Conservation (phyloP, 306 rosid genomes). For the Echinosophora koreensis region DNA sequence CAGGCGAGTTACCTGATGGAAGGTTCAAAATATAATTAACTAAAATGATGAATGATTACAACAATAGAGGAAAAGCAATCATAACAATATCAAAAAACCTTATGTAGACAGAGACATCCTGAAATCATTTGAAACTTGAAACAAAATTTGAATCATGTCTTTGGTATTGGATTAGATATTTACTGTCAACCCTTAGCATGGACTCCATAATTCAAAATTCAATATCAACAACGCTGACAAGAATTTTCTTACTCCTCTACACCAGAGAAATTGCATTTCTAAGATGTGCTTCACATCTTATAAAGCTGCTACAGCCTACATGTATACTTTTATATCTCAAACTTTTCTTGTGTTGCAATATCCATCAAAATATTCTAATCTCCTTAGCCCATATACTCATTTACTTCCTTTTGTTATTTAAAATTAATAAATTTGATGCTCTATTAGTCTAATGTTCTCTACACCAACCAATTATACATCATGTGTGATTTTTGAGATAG, state of each 20-base stretch:
- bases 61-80: slow-evolving; percentile 6
- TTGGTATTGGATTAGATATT: neutral
- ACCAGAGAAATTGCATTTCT: slow-evolving; percentile 20
- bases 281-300: slow-evolving; percentile 1
- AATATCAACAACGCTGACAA: slow-evolving; percentile 6
- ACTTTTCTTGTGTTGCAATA: neutral
- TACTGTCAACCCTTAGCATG: slow-evolving; percentile 6
- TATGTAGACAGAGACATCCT: slow-evolving; percentile 5
- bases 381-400: neutral
- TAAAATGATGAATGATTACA: slow-evolving; percentile 9
- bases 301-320: neutral
- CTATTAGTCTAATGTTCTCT: too few species aligned
- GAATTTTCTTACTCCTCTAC: slow-evolving; percentile 32
- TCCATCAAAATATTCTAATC: slow-evolving; percentile 5
- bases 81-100: neutral
- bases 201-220: slow-evolving; percentile 24
- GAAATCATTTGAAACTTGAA: slow-evolving; percentile 7
- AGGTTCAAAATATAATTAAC: slow-evolving; percentile 23
- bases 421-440: neutral
- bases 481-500: too few species aligned
- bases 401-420: neutral
- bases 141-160: neutral
- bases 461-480: too few species aligned
- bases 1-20: slow-evolving; percentile 80
- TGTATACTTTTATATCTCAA: neutral